Percentiles rank a stretch among this genome's conserved stretches.
Conservation (phyloP, 106 monocot species). For the Gastrodia elata region DNA sequence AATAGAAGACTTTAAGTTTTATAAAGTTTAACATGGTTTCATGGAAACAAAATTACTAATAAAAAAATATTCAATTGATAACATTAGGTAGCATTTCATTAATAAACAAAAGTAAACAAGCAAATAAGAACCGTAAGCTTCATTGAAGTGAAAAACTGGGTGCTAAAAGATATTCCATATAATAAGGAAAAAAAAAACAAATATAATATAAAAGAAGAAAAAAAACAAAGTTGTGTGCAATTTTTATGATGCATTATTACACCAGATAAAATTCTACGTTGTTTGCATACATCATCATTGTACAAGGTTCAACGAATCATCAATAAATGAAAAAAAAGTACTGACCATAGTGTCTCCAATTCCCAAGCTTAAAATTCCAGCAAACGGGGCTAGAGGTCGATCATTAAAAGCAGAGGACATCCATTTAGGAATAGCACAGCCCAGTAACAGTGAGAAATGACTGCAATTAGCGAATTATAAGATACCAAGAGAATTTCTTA, state of each 20-base stretch:
- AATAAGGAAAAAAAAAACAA: neutral
- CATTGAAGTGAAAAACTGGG: neutral
- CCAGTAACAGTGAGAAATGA: slow-evolving; percentile 94
- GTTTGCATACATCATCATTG: neutral
- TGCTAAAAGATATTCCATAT: neutral
- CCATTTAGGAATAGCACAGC: slow-evolving; percentile 98
- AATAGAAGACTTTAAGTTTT: neutral
- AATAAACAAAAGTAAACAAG: neutral
- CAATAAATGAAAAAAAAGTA: slow-evolving; percentile 1
- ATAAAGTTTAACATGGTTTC: neutral
- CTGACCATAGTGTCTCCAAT: slow-evolving; percentile 98
- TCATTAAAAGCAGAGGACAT: slow-evolving; percentile 78
- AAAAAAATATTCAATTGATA: neutral
- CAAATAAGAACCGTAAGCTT: neutral
- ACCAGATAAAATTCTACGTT: neutral
- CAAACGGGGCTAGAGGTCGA: slow-evolving; percentile 85
- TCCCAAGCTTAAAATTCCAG: slow-evolving; percentile 97
- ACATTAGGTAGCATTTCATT: neutral
- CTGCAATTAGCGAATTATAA: slow-evolving; percentile 30
- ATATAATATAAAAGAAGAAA: neutral
- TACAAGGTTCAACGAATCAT: neutral
- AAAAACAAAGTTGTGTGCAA: neutral
- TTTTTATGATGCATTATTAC: neutral
- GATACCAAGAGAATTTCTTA: neutral
- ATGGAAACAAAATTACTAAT: neutral